Evolutionary conservation across 2,329 filamentous ascomycete genomes (phyloP).

Genomic region (Lasiodiplodia hormozganensis): DNA sequence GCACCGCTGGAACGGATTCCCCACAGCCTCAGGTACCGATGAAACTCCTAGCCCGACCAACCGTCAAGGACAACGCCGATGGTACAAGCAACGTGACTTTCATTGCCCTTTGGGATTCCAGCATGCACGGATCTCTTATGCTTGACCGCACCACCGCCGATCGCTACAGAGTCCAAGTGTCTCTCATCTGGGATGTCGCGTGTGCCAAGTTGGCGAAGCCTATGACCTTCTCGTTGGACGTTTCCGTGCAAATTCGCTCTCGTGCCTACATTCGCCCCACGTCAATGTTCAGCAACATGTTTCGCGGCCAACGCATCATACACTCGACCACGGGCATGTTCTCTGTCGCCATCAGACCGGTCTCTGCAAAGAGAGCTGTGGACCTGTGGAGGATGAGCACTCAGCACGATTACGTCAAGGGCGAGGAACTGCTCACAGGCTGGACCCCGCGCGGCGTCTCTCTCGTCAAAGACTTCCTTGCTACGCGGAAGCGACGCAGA

Average conservation of each 20-base stretch:
- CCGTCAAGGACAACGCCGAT: constrained; percentile 84
- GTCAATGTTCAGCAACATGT: constrained; percentile 86
- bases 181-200: constrained; percentile 82
- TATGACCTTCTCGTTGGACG: constrained; percentile 83
- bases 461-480: constrained; percentile 85
- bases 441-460: constrained; percentile 93
- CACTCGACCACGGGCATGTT: constrained; percentile 88
- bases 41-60: constrained; percentile 77
- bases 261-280: constrained; percentile 84
- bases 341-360: constrained; percentile 82
- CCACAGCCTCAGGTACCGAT: constrained; percentile 77
- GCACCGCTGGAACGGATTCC: constrained; percentile 78
- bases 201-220: constrained; percentile 85
- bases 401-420: constrained; percentile 93
- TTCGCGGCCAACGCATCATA: constrained; percentile 83
- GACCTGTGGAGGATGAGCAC: constrained; percentile 98
- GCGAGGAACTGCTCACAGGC: constrained; percentile 82
- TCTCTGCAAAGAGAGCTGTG: constrained; percentile 87
- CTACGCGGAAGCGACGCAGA: constrained; percentile 73
- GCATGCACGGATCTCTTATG: constrained; percentile 86
- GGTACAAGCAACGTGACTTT: constrained; percentile 87
- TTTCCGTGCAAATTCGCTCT: constrained; percentile 83
- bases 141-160: constrained; percentile 94
- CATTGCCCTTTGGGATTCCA: constrained; percentile 96
- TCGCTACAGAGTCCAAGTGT: constrained; percentile 88